Conservation (phyloP, 257 asterid genomes). For the Scutellaria barbata region DNA sequence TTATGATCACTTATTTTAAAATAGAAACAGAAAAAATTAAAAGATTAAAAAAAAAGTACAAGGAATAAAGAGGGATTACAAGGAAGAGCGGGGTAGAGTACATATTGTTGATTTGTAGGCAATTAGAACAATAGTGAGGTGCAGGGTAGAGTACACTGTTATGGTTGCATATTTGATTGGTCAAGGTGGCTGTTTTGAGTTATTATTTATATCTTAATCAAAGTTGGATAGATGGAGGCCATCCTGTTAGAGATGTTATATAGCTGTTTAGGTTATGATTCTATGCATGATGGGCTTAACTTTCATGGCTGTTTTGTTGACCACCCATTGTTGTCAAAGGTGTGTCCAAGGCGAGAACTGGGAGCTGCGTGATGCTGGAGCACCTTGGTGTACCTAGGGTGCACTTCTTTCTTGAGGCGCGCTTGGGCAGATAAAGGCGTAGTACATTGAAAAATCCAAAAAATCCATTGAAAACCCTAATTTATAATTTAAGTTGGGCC, state of each 20-base stretch:
- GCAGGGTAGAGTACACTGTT: background rate
- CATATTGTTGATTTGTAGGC: conserved; percentile 7
- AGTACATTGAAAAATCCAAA: too few relatives aligned
- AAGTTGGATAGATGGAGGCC: conserved; percentile 11
- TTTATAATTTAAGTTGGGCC: too few relatives aligned
- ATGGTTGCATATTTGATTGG: conserved; percentile 16
- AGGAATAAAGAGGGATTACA: background rate
- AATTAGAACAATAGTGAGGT: conserved; percentile 4
- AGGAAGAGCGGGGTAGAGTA: background rate
- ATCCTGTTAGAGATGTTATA: background rate
- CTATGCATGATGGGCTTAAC: background rate
- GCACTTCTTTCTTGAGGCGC: too few relatives aligned
- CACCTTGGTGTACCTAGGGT: too few relatives aligned
- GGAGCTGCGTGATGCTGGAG: too few relatives aligned
- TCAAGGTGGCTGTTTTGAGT: background rate
- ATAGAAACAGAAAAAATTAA: background rate
- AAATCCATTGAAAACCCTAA: too few relatives aligned
- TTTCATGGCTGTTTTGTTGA: conserved; percentile 14
- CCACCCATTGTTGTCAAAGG: background rate
- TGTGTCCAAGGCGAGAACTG: too few relatives aligned
- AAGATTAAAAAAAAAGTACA: too few relatives aligned
- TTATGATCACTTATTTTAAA: background rate
- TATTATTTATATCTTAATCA: background rate
- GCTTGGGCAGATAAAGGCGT: too few relatives aligned
- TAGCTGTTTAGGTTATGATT: background rate